These are phyloP conservation scores for Taiozyma onychis DNA, from an alignment of 1,139 yeast species.

Conservation along the genomic window DNA sequence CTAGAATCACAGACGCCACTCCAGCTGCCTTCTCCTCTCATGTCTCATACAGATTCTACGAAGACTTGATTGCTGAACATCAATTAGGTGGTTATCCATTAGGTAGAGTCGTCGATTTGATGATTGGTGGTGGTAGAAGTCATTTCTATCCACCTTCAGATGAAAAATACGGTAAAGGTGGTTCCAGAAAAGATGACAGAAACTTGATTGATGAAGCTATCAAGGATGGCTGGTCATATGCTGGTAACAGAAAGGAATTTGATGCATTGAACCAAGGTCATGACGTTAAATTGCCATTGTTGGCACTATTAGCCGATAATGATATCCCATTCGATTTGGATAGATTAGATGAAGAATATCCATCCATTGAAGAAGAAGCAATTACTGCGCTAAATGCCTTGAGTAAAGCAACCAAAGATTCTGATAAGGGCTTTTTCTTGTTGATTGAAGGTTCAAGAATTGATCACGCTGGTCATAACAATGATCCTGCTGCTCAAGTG, in stretches of 20 bases:
- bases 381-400: slow-evolving; percentile 63
- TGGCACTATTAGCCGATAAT: slow-evolving; percentile 62
- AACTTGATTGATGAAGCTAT: slow-evolving; percentile 59
- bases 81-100: slow-evolving; percentile 75
- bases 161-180: slow-evolving; percentile 36
- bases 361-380: slow-evolving; percentile 72
- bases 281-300: slow-evolving; percentile 61
- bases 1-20: slow-evolving; percentile 80
- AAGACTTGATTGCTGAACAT: slow-evolving; percentile 79
- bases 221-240: slow-evolving; percentile 60
- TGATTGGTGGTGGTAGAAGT: slow-evolving; percentile 87
- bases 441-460: slow-evolving; percentile 84
- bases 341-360: slow-evolving; percentile 50
- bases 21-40: slow-evolving; percentile 87
- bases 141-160: slow-evolving; percentile 51
- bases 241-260: slow-evolving; percentile 49
- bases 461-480: slow-evolving; percentile 88
- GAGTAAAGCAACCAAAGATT: slow-evolving; percentile 54
- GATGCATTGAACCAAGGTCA: slow-evolving; percentile 50
- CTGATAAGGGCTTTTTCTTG: slow-evolving; percentile 75
- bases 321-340: slow-evolving; percentile 84
- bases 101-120: slow-evolving; percentile 72
- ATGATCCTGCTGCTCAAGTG: slow-evolving; percentile 86
- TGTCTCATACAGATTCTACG: slow-evolving; percentile 64
- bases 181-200: slow-evolving; percentile 63